A percentile compares a stretch with the other conserved stretches of the same genome.
Conservation (phyloP, 1,284 basidiomycete species). For the Veloboletus limbatus region DNA sequence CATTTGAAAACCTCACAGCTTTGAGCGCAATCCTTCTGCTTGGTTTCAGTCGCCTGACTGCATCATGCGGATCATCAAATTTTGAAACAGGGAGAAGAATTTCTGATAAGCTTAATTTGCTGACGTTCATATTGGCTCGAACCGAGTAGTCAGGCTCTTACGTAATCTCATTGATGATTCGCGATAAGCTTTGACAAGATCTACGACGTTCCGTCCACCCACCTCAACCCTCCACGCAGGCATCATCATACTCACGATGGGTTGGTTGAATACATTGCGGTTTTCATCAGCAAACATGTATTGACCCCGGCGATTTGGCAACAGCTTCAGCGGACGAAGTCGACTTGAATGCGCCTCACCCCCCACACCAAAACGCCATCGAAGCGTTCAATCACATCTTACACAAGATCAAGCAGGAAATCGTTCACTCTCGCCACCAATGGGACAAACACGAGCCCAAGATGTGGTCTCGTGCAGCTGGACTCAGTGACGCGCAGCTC, state of each 20-base stretch:
- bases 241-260: conserved; percentile 26
- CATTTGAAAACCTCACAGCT: not conserved
- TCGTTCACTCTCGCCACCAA: conserved; percentile 59
- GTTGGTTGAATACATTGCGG: conserved; percentile 16
- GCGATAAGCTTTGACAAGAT: conserved; percentile 25
- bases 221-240: conserved; percentile 4
- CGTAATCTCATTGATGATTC: conserved; percentile 15
- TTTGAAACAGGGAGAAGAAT: conserved; percentile 28
- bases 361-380: conserved; percentile 54
- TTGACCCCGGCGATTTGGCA: conserved; percentile 17
- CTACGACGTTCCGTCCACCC: not conserved
- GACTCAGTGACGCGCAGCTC: conserved; percentile 52
- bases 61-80: conserved; percentile 24
- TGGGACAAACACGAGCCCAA: conserved; percentile 72
- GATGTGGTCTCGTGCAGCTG: conserved; percentile 65
- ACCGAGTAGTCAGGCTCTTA: conserved; percentile 14
- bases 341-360: conserved; percentile 54
- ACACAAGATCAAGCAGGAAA: conserved; percentile 56
- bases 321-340: conserved; percentile 58
- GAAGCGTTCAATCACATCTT: conserved; percentile 60
- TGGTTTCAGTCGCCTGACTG: not conserved
- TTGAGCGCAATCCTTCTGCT: not conserved
- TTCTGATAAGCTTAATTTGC: conserved; percentile 26
- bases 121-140: conserved; percentile 8
- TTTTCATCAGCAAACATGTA: not conserved